Evolutionary conservation across 2,329 filamentous ascomycete genomes (phyloP).

Genomic region (Fusarium sarcochroum): DNA sequence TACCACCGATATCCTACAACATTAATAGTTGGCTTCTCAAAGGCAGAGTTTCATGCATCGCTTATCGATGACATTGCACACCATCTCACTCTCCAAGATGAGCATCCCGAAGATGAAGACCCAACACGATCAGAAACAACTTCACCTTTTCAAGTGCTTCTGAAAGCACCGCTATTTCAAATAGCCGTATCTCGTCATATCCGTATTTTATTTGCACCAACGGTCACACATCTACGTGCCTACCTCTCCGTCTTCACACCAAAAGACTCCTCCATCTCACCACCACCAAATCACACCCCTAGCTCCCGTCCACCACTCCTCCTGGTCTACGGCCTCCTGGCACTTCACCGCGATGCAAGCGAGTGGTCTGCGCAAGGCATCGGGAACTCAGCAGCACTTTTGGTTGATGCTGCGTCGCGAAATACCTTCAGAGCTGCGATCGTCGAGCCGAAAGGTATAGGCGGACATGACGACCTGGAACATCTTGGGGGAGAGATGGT

Average conservation of each 20-base stretch:
- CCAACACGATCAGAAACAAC: background rate
- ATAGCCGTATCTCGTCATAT: slow-evolving; percentile 78
- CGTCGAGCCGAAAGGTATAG: slow-evolving; percentile 59
- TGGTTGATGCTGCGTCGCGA: slow-evolving; percentile 72
- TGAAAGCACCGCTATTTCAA: slow-evolving; percentile 76
- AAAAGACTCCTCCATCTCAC: slow-evolving; percentile 53
- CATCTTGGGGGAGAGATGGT: slow-evolving; percentile 65
- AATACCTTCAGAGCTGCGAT: slow-evolving; percentile 61
- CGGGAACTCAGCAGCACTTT: slow-evolving; percentile 70
- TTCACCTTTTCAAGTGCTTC: slow-evolving; percentile 54
- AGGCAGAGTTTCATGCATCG: slow-evolving; percentile 73
- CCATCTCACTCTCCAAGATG: slow-evolving; percentile 32
- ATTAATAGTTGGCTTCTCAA: slow-evolving; percentile 78
- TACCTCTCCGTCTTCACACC: slow-evolving; percentile 73
- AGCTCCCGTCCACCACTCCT: slow-evolving; percentile 59
- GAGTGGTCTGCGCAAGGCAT: slow-evolving; percentile 84
- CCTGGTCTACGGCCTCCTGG: slow-evolving; percentile 75
- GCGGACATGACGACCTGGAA: slow-evolving; percentile 51
- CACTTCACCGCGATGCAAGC: slow-evolving; percentile 75
- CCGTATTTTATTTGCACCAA: slow-evolving; percentile 79
- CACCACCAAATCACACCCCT: slow-evolving; percentile 53
- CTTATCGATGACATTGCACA: slow-evolving; percentile 64
- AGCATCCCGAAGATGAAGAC: slow-evolving; percentile 8
- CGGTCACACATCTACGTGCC: slow-evolving; percentile 81
- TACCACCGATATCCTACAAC: slow-evolving; percentile 71